Base-by-base conservation (phyloP, 176 grass and related monocot genomes). In the Carex scoparia region DNA sequence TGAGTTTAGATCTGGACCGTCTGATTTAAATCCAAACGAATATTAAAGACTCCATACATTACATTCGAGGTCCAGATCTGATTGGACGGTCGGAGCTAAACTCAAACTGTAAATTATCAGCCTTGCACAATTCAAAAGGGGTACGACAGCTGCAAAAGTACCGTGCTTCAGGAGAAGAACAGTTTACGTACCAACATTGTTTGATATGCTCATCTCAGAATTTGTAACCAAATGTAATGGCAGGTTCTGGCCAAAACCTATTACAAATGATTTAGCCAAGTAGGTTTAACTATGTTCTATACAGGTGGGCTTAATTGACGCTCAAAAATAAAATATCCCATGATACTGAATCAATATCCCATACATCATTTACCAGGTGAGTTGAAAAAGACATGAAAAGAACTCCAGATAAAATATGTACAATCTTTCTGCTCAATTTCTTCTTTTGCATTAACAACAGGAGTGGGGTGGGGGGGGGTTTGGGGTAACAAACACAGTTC, bases 351-450 rank as follows among this genome's bases (percentile, higher is more conserved):
- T 42, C 14, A 42, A 42, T 42, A 69, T 33, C 48, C 49, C 11
- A 1, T 32, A 55, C 19, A 76, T 10, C 19, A 55, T 32, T 13
- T 77, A 95, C 93, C 96, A 94, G 95, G 10, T 95, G 51, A 53
- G 93, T 90, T 93, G 93, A 98, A 18, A 88, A 94, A 66, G 90
- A 79, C 93, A 98, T 94, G 89, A 92, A 98, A 14, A 98, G 85
- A 37, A 98, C 65, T 4, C 93, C 96, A 13, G 93, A 95, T 11
- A 98, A 88, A 53, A 98, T 89, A 74, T 98, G 93, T 5, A 98
- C 93, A 30, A 90, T 37, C 85, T 98, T 98, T 81, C 96, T 94
- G 86, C 96, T 98, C 88, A 98, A 81, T 31, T 71, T 95, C 96
- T 95, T 89, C 37, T 80, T 79, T 87, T 4, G 31, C 30, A 61